These are phyloP conservation scores for Tricholoma hemisulphureum DNA, from an alignment of 768 basidiomycete species.

Conservation along the genomic window DNA sequence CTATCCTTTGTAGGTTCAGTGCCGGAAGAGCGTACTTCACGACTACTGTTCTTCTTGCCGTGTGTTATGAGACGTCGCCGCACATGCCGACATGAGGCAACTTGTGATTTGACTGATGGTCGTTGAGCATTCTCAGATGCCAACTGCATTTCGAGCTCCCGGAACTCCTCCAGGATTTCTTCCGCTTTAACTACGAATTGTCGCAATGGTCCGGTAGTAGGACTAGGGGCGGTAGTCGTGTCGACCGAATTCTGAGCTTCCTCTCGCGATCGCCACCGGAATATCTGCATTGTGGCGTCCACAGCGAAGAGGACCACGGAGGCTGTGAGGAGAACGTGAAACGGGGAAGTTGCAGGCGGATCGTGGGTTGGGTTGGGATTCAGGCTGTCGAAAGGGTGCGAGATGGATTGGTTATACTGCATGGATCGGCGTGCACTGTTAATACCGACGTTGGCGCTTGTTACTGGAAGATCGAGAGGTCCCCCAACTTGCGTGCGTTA, in stretches of 20 bases:
- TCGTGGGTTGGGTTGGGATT: slow-evolving; percentile 4
- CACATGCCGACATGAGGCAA: neutral
- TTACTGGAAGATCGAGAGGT: neutral
- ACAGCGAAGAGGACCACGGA: slow-evolving; percentile 33
- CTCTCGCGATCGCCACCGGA: slow-evolving; percentile 12
- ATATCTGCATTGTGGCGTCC: slow-evolving; percentile 27
- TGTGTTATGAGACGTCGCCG: neutral
- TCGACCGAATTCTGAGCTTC: slow-evolving; percentile 14
- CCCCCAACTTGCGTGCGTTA: neutral
- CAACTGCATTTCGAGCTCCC: slow-evolving; percentile 28
- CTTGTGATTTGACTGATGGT: slow-evolving; percentile 11
- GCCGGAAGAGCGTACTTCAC: neutral
- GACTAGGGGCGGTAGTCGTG: neutral
- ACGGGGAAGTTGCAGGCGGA: slow-evolving; percentile 9
- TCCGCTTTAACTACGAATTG: slow-evolving; percentile 23
- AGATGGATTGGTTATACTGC: neutral
- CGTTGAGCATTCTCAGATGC: slow-evolving; percentile 13
- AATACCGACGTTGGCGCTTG: neutral
- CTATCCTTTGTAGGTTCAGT: neutral
- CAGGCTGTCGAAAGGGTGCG: slow-evolving; percentile 4
- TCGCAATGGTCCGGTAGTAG: slow-evolving; percentile 7
- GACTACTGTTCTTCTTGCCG: neutral
- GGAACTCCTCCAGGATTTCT: slow-evolving; percentile 27
- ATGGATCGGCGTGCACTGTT: neutral
- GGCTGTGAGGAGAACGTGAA: slow-evolving; percentile 33